Evolutionary conservation across 2,329 filamentous ascomycete genomes (phyloP).

Genomic region (Colletotrichum lupini): DNA sequence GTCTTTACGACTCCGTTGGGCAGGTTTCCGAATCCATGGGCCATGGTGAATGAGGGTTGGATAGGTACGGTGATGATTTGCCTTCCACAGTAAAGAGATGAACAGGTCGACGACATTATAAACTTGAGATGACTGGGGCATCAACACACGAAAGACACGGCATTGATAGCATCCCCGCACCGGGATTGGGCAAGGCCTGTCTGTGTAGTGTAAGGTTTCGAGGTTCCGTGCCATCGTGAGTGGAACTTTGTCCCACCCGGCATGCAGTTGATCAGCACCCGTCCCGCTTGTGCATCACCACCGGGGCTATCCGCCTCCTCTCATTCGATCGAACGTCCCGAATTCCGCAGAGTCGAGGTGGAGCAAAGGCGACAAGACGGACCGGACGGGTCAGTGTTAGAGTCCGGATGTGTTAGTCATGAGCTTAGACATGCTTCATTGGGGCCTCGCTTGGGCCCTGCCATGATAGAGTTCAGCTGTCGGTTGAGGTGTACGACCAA

Average conservation of each 20-base stretch:
- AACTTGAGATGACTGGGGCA: neutral
- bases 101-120: neutral
- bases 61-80: neutral
- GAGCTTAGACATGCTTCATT: neutral
- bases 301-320: too few species aligned
- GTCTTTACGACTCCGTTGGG: constrained; percentile 2
- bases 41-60: neutral
- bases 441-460: neutral
- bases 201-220: neutral
- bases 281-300: too few species aligned
- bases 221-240: neutral
- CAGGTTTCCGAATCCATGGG: constrained; percentile 17
- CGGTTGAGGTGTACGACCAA: neutral
- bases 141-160: neutral
- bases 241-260: neutral
- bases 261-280: neutral
- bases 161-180: neutral
- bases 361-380: neutral
- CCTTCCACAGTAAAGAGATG: neutral
- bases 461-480: neutral
- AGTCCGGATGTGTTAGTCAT: neutral
- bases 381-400: neutral
- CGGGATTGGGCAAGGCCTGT: neutral
- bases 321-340: neutral
- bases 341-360: neutral